Percentiles rank a stretch among this genome's conserved stretches.
Evolutionary conservation across 2,329 filamentous ascomycete species (phyloP).

Genomic region (Fusarium heterosporum): DNA sequence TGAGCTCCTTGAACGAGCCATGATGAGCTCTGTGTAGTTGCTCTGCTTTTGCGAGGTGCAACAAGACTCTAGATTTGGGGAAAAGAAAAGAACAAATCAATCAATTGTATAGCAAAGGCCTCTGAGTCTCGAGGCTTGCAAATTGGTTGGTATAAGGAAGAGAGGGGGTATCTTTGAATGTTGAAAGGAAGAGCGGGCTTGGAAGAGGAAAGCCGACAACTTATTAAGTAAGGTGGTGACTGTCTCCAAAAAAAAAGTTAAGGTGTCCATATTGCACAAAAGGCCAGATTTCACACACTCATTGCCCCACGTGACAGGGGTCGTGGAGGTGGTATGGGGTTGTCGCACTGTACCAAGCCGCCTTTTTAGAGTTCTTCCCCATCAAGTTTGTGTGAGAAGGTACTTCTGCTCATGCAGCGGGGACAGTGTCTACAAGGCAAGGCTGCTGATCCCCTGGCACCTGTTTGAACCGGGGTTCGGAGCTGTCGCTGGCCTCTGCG

Average conservation of each 20-base stretch:
- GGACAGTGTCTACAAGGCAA: slow-evolving; percentile 38
- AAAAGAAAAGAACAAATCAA: slow-evolving; percentile 43
- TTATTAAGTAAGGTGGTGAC: slow-evolving; percentile 51
- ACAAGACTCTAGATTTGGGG: slow-evolving; percentile 38
- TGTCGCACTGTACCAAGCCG: slow-evolving; percentile 39
- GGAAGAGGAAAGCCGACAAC: slow-evolving; percentile 48
- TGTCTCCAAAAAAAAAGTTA: slow-evolving; percentile 53
- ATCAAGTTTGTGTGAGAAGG: background rate
- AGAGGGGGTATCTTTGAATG: slow-evolving; percentile 50
- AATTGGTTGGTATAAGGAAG: slow-evolving; percentile 45
- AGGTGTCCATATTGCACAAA: slow-evolving; percentile 61
- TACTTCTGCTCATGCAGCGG: slow-evolving; percentile 3
- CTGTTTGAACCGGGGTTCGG: slow-evolving; percentile 25
- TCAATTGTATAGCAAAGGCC: slow-evolving; percentile 41
- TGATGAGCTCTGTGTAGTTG: slow-evolving; percentile 50
- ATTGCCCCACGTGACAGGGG: slow-evolving; percentile 52
- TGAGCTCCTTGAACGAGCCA: slow-evolving; percentile 72
- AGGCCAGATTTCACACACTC: slow-evolving; percentile 62
- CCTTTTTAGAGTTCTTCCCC: slow-evolving; percentile 12
- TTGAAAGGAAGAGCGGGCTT: slow-evolving; percentile 47
- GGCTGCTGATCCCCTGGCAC: slow-evolving; percentile 34
- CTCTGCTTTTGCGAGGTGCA: slow-evolving; percentile 35
- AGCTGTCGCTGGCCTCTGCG: slow-evolving; percentile 11
- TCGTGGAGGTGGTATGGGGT: slow-evolving; percentile 7
- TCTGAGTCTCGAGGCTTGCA: slow-evolving; percentile 48